Percentiles rank a stretch among this genome's conserved stretches.
phyloP scores from a whole-genome alignment of 2,329 filamentous ascomycete species.

The Pseudogymnoascus sp. region DNA sequence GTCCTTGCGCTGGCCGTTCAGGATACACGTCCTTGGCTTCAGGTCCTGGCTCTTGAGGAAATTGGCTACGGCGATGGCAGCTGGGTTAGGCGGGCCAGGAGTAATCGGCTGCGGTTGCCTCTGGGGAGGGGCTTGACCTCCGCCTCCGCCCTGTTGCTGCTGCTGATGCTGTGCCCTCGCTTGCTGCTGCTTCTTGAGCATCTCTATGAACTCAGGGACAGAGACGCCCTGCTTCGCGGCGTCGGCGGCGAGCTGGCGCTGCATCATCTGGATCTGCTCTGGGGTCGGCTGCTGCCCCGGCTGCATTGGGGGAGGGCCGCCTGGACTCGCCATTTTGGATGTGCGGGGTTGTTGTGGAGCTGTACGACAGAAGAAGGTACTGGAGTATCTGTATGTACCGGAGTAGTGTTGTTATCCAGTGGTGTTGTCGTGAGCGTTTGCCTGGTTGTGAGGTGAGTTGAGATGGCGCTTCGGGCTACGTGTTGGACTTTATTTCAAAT shows the following conservation, averaged over 20 bases:
- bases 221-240: slow-evolving; percentile 78
- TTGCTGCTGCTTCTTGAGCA: slow-evolving; percentile 39
- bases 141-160: slow-evolving; percentile 23
- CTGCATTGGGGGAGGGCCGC: slow-evolving; percentile 16
- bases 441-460: neutral
- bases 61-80: slow-evolving; percentile 79
- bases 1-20: slow-evolving; percentile 94
- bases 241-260: slow-evolving; percentile 72
- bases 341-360: slow-evolving; percentile 13
- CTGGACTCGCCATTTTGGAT: slow-evolving; percentile 16
- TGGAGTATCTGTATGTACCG: neutral
- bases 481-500: neutral
- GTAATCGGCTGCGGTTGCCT: slow-evolving; percentile 58
- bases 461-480: neutral
- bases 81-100: slow-evolving; percentile 76
- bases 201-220: slow-evolving; percentile 73
- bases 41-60: slow-evolving; percentile 78
- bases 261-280: slow-evolving; percentile 78
- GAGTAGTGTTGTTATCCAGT: neutral
- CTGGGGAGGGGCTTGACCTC: slow-evolving; percentile 30
- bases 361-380: neutral
- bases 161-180: slow-evolving; percentile 27
- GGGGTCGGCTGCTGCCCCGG: slow-evolving; percentile 52
- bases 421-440: neutral
- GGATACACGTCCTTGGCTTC: slow-evolving; percentile 82